Evolutionary conservation across 768 basidiomycete genomes (phyloP).

Genomic region (Boletus vermiculosoides): DNA sequence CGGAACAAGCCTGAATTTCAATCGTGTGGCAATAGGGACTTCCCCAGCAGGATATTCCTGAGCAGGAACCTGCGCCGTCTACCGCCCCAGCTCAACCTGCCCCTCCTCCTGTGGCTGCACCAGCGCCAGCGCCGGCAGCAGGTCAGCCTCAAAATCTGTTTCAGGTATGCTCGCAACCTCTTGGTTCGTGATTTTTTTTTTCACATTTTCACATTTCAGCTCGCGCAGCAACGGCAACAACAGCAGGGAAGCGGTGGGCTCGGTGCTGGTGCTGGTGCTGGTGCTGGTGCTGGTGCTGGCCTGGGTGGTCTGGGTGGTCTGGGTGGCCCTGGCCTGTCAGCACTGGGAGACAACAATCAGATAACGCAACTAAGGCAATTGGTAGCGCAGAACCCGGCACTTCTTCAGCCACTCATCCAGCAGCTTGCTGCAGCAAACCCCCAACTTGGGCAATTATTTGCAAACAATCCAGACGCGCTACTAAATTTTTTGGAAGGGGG

Average conservation of each 20-base stretch:
- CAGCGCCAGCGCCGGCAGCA: constrained; percentile 20
- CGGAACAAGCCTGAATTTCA: constrained; percentile 6
- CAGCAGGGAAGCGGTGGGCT: constrained; percentile 29
- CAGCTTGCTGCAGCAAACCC: constrained; percentile 78
- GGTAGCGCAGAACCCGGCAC: constrained; percentile 71
- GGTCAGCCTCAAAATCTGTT: constrained; percentile 81
- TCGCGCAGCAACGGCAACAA: constrained; percentile 58
- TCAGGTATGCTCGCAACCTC: constrained; percentile 49
- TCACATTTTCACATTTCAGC: constrained; percentile 38
- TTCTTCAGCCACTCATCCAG: constrained; percentile 80
- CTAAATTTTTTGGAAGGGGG: constrained; percentile 58
- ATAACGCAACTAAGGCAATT: constrained; percentile 72
- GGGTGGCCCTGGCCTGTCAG: constrained; percentile 44
- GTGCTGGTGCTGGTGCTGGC: neutral
- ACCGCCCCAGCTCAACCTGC: constrained; percentile 44
- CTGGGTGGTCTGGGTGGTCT: constrained; percentile 4
- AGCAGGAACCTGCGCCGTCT: constrained; percentile 31
- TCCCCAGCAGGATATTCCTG: constrained; percentile 56
- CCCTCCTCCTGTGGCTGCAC: constrained; percentile 37
- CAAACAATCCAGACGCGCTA: constrained; percentile 69
- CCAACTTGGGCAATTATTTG: constrained; percentile 63
- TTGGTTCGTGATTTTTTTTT: neutral
- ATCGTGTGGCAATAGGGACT: constrained; percentile 59
- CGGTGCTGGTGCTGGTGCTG: neutral
- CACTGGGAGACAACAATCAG: constrained; percentile 61